Evolutionary conservation across 1,284 basidiomycete genomes (phyloP), one percentile per base, ranked within the genome.

Genomic region (Cryptococcus neoformans): DNA sequence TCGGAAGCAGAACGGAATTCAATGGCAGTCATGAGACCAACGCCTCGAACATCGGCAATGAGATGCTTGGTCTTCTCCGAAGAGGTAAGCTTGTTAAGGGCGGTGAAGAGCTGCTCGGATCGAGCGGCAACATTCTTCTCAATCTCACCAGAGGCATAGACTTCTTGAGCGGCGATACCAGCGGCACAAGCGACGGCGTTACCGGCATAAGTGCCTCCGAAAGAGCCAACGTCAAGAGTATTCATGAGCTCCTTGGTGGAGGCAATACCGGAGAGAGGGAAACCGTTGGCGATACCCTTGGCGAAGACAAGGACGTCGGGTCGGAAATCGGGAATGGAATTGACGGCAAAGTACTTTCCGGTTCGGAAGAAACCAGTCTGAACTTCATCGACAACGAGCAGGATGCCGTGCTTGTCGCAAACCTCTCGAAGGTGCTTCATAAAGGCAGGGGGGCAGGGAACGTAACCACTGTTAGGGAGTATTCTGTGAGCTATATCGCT

Each of bases 271-370:
- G 89, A 92, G 59, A 98, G 80, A 1, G 94, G 94, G 83, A 95
- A 96, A 11, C 76, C 76, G 64, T 76, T 75, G 47, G 82, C 81
- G 54, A 83, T 76, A 49, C 82, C 82, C 69, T 98, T 98, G 46
- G 95, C 94, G 62, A 92, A 87, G 52, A 88, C 79, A 78, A 97
- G 80, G 59, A 98, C 86, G 74, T 98, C 93, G 6, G 94, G 92
- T 56, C 83, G 81, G 52, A 96, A 87, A 6, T 86, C 86, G 67
- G 89, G 84, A 53, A 69, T 64, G 57, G 77, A 70, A 76, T 92
- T 85, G 53, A 88, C 82, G 49, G 84, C 84, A 70, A 91, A 98
- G 78, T 87, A 85, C 70, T 84, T 87, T n/a, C 93, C 94, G 4
- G 92, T 92, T 58, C 94, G 80, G 16, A 87, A 90, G 76, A 91